Percentiles rank a stretch among this genome's conserved stretches.
These are phyloP conservation scores for Eucalyptus marginata DNA, from an alignment of 345 rosid genomes.

Conservation along the genomic window DNA sequence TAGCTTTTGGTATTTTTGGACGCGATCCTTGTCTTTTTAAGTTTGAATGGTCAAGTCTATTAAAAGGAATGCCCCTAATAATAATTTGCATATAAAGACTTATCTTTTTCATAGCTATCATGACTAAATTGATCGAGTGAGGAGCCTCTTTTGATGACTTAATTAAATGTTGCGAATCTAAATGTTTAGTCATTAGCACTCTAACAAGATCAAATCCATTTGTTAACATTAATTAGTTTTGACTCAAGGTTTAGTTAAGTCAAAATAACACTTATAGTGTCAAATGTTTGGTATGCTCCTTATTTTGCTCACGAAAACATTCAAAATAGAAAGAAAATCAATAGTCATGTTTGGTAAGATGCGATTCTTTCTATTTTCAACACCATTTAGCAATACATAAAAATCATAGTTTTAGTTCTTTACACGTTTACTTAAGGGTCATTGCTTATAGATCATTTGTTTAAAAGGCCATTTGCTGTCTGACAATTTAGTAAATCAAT, in stretches of 20 bases:
- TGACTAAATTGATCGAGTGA: not conserved
- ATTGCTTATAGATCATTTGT: not conserved
- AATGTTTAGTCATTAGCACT: not conserved
- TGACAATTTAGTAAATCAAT: not conserved
- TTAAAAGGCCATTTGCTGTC: not conserved
- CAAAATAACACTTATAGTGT: not conserved
- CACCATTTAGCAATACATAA: not conserved
- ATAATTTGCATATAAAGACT: not conserved
- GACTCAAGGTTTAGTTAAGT: not conserved
- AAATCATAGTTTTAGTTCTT: not conserved
- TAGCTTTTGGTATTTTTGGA: not conserved
- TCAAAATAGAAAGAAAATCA: not conserved
- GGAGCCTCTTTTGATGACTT: not conserved
- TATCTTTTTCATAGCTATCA: not conserved
- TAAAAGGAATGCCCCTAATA: not conserved
- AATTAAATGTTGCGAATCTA: not conserved
- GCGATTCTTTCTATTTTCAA: not conserved
- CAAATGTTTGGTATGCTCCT: not conserved
- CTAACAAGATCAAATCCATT: not conserved
- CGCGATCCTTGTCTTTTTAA: not conserved
- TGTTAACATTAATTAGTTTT: not conserved
- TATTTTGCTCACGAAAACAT: not conserved
- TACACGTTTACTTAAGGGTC: not conserved
- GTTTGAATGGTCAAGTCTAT: not conserved
- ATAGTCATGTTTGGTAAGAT: not conserved